Conservation (phyloP, 2,329 filamentous ascomycete genomes). For the Neurospora crassa region DNA sequence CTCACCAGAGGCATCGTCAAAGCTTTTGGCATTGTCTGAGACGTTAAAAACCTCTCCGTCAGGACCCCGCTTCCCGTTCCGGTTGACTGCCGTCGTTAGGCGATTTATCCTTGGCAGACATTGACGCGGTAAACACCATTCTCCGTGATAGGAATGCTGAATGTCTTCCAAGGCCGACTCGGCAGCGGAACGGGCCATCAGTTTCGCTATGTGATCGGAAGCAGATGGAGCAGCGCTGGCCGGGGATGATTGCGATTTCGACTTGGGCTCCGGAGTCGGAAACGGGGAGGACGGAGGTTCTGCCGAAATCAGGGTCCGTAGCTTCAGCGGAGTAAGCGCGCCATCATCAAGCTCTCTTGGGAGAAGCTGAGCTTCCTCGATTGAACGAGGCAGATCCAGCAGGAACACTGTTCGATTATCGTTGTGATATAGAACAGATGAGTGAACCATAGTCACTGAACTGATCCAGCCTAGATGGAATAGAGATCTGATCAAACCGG, state of each 20-base stretch:
- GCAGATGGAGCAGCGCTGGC: slow-evolving; percentile 21
- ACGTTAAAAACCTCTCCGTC: neutral
- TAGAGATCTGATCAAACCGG: slow-evolving; percentile 1
- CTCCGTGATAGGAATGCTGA: slow-evolving; percentile 26
- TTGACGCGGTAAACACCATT: slow-evolving; percentile 37
- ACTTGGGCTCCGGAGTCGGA: slow-evolving; percentile 41
- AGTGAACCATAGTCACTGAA: slow-evolving; percentile 8
- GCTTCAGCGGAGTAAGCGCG: neutral
- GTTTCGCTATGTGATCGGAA: slow-evolving; percentile 40
- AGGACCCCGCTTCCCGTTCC: neutral
- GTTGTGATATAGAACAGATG: slow-evolving; percentile 45
- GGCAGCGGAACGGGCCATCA: slow-evolving; percentile 42
- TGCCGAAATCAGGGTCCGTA: slow-evolving; percentile 36
- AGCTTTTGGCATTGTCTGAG: slow-evolving; percentile 7
- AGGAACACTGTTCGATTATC: slow-evolving; percentile 40
- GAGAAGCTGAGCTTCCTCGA: slow-evolving; percentile 54
- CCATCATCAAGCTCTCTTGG: slow-evolving; percentile 20
- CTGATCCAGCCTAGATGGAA: neutral
- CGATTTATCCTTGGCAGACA: slow-evolving; percentile 1
- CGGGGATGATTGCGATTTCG: slow-evolving; percentile 7
- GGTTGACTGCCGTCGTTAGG: neutral
- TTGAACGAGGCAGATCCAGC: slow-evolving; percentile 60
- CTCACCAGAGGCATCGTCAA: neutral
- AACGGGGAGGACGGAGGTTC: slow-evolving; percentile 35
- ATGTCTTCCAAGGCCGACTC: slow-evolving; percentile 33